Percentiles rank a stretch among this genome's conserved stretches.
Evolutionary conservation across 1,284 basidiomycete genomes (phyloP).

Genomic region (Fomitopsis pinicola): DNA sequence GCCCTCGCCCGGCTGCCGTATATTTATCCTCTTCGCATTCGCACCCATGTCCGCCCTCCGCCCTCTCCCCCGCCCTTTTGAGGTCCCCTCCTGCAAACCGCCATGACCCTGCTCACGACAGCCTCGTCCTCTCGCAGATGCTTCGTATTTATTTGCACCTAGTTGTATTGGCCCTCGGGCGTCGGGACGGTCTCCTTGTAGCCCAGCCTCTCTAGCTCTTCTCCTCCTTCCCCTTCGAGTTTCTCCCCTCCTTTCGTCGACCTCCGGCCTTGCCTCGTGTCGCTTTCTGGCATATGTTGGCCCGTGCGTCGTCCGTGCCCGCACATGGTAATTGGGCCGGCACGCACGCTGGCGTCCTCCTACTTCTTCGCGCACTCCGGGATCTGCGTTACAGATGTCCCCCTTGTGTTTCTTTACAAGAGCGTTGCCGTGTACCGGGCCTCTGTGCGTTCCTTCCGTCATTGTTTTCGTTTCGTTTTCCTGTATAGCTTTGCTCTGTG

Average conservation of each 20-base stretch:
- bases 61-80: too few species aligned
- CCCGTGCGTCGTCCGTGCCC: neutral
- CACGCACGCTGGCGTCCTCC: neutral
- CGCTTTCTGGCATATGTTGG: neutral
- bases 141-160: constrained; percentile 12
- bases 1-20: constrained; percentile 2
- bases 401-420: too few species aligned
- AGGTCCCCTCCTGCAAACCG: neutral
- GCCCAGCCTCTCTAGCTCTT: constrained; percentile 1
- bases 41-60: too few species aligned
- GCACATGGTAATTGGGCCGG: neutral
- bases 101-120: neutral
- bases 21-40: constrained; percentile 14
- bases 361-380: neutral
- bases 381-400: too few species aligned
- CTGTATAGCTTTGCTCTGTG: neutral
- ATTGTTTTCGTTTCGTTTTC: neutral
- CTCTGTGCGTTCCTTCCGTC: neutral
- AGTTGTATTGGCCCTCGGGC: constrained; percentile 7
- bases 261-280: neutral
- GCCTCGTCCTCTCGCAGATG: neutral
- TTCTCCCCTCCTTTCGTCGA: neutral
- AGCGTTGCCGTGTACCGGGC: too few species aligned
- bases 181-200: constrained; percentile 13
- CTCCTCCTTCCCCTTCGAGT: neutral